A percentile compares a stretch with the other conserved stretches of the same genome.
phyloP scores from a whole-genome alignment of 257 asterid species.

The Solanum ossicruentum region DNA sequence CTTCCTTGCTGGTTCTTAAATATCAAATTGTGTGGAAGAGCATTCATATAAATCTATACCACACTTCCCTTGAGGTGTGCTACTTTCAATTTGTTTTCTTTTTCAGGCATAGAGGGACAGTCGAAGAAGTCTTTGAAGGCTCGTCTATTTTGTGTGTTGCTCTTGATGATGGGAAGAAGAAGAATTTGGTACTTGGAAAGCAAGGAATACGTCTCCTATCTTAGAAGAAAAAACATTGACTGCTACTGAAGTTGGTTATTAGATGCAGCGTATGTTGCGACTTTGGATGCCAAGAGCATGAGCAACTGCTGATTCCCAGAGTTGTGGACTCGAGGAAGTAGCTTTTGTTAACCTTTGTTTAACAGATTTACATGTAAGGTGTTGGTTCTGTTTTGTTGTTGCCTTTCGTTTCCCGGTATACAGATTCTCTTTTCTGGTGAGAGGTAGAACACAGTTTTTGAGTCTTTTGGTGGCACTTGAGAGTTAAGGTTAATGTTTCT shows the following conservation, averaged over 20 bases:
- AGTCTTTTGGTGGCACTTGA: not conserved
- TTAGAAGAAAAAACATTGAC: conserved; percentile 57
- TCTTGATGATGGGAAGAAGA: conserved; percentile 40
- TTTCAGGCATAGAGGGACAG: conserved; percentile 56
- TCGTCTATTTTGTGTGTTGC: conserved; percentile 34
- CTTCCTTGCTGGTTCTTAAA: not conserved
- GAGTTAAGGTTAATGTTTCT: not conserved
- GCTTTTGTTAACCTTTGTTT: not conserved
- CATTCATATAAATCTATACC: not conserved
- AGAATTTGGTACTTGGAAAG: conserved; percentile 75
- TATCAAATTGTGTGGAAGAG: not conserved
- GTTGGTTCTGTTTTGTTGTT: not conserved
- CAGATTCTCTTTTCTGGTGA: not conserved
- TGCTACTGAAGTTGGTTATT: not conserved
- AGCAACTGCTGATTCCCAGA: not conserved
- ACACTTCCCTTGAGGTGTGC: not conserved
- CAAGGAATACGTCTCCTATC: conserved; percentile 89
- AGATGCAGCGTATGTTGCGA: not conserved
- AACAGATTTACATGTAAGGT: not conserved
- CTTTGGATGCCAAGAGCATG: not conserved
- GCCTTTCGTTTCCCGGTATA: not conserved
- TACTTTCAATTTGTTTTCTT: not conserved
- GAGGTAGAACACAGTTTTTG: not conserved
- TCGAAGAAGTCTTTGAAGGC: conserved; percentile 49
- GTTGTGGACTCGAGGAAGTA: not conserved